phyloP scores from a whole-genome alignment of 106 monocot genomes.

The Phalaenopsis aphrodite region DNA sequence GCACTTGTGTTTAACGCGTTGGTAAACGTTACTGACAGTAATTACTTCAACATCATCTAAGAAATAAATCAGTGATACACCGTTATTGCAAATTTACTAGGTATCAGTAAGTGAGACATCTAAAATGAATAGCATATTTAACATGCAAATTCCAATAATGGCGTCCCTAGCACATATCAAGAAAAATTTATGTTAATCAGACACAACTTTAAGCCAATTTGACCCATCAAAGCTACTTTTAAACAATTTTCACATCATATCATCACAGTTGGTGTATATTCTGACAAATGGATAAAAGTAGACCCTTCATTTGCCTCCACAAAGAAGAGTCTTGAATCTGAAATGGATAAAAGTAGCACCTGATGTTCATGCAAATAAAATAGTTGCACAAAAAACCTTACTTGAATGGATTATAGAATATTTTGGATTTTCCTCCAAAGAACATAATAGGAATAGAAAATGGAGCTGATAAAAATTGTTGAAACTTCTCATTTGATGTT shows the following conservation, averaged over 20 bases:
- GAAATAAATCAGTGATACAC: neutral
- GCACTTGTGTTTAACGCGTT: neutral
- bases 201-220: neutral
- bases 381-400: slow-evolving; percentile 24
- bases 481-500: slow-evolving; percentile 15
- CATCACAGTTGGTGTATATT: neutral
- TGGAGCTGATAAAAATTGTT: slow-evolving; percentile 31
- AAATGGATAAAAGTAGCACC: too few species aligned
- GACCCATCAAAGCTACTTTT: neutral
- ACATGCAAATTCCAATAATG: neutral
- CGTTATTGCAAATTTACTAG: neutral
- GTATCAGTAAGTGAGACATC: neutral
- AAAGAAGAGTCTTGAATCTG: neutral
- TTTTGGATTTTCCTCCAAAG: slow-evolving; percentile 38
- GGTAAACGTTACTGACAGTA: neutral
- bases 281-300: neutral
- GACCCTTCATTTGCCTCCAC: neutral
- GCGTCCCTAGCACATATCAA: neutral
- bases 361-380: neutral
- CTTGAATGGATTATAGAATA: slow-evolving; percentile 98
- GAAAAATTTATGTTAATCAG: neutral
- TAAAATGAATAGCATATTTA: neutral
- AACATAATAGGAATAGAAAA: slow-evolving; percentile 63
- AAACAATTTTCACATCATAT: neutral
- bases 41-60: neutral